Evolutionary conservation across 148 eudicot genomes (phyloP).

Genomic region (Vaccinium darrowii): DNA sequence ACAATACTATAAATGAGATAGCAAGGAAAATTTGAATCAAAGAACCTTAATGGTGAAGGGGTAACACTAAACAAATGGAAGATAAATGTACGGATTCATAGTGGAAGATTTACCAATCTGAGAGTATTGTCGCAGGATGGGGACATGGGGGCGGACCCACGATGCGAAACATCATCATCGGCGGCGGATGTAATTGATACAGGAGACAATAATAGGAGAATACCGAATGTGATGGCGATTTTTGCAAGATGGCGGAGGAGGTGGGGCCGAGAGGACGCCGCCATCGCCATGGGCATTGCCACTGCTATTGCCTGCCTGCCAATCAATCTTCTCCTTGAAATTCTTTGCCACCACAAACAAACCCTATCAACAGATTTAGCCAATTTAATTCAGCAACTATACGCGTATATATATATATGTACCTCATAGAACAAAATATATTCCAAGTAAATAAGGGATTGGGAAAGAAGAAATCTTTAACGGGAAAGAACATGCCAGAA

Average conservation of each 20-base stretch:
- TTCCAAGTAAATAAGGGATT: not conserved
- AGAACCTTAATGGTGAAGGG: not conserved
- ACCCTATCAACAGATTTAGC: not conserved
- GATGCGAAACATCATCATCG: constrained; percentile 4
- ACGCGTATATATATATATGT: not conserved
- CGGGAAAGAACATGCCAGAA: not conserved
- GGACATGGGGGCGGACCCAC: constrained; percentile 1
- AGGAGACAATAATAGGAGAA: not conserved
- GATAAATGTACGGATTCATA: not conserved
- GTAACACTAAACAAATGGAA: not conserved
- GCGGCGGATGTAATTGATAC: not conserved
- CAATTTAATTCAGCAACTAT: not conserved
- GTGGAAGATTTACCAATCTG: constrained; percentile 10
- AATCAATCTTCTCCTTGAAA: not conserved
- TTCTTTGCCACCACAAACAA: not conserved
- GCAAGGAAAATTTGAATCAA: not conserved
- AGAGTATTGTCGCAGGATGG: constrained; percentile 12
- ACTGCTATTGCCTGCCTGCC: not conserved
- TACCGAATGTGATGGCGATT: not conserved
- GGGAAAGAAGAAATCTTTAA: not conserved
- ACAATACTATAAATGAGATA: not conserved
- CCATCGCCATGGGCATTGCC: not conserved
- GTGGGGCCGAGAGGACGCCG: not conserved
- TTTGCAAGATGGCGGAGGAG: not conserved
- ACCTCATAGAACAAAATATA: not conserved